These are phyloP conservation scores for Tolypocladium pustulatum DNA, from an alignment of 2,329 filamentous ascomycete species.

Conservation along the genomic window DNA sequence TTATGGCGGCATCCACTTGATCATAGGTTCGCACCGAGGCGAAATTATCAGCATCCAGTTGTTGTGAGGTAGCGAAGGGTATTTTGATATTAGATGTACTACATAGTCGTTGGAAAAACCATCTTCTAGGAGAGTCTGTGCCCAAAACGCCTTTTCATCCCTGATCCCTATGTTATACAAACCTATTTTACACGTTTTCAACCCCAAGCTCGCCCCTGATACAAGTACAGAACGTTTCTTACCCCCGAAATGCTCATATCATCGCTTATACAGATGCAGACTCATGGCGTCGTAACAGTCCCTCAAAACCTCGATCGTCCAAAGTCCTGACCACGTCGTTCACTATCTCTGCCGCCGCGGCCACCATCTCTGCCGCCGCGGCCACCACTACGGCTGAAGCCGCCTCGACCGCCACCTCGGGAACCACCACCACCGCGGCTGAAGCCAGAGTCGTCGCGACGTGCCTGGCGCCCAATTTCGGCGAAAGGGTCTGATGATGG, in stretches of 20 bases:
- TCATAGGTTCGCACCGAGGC: background rate
- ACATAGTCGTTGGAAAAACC: background rate
- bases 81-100: background rate
- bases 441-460: constrained; percentile 14
- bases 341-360: constrained; percentile 5
- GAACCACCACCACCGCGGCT: constrained; percentile 4
- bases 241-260: background rate
- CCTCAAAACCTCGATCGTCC: constrained; percentile 2
- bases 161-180: background rate
- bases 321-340: background rate
- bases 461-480: constrained; percentile 13
- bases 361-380: background rate
- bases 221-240: background rate
- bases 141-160: background rate
- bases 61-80: background rate
- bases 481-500: constrained; percentile 14
- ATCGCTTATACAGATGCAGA: background rate
- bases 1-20: background rate
- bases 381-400: background rate
- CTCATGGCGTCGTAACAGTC: background rate
- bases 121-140: background rate
- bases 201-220: background rate
- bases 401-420: background rate
- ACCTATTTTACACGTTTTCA: background rate
- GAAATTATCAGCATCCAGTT: background rate